Evolutionary conservation across 306 rosid genomes (phyloP), one percentile per base, ranked within the genome.

Genomic region (Corylus americana): DNA sequence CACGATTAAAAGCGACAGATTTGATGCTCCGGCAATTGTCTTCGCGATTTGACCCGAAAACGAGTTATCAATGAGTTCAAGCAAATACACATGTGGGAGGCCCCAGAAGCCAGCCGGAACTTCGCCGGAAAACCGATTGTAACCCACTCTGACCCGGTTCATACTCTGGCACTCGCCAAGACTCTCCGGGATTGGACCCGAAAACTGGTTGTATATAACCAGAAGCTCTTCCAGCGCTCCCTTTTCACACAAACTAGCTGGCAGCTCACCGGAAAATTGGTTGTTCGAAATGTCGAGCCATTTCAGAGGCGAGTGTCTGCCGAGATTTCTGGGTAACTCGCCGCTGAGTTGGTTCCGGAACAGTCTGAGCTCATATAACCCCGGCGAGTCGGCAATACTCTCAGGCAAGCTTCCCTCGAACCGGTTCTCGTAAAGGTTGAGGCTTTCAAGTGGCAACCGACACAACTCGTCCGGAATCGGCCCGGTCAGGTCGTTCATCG

Each of bases 71-170:
- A 58, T 58, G 0, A 95, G 92, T 61, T 95, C 98, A 37, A 92
- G 90, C 8, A 95, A 62, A 57, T 66, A 84, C 35, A 92, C 95
- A 45, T 25, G 89, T 0, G 97, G 92, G 3, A 95, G 92, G 0
- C 97, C 97, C 98, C 98, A 95, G 7, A 95, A 5, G 7, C 85
- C 87, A 7, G 78, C 93, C 54, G 98, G 98, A 45, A 95, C 87
- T 20, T 88, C 85, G 7, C 97, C 98, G 63, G 92, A 85, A 3
- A 92, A 58, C 47, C 66, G 55, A 75, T 95, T 95, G 71, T 55
- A 77, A 18, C 90, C 92, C 10, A 95, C 27, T 35, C 98, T 80
- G 9, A 95, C 85, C 5, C 98, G 88, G 69, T 62, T 67, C 87
- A 95, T 80, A 64, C 86, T 87, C 45, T n/a, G 84, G 68, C 98